Evolutionary conservation across 768 basidiomycete genomes (phyloP).

Genomic region (Boletus tylopilopsis): DNA sequence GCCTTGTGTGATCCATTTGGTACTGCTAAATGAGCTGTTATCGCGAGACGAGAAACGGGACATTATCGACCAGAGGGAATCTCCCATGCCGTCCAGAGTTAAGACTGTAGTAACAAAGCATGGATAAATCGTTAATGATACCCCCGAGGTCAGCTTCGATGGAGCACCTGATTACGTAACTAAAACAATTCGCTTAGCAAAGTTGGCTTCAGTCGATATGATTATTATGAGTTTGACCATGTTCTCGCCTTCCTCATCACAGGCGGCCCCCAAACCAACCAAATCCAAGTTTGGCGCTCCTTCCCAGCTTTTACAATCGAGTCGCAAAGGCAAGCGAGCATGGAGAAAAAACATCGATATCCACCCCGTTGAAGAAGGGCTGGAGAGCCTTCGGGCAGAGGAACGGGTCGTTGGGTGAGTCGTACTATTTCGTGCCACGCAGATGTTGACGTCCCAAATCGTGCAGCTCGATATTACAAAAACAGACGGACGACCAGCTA

Average conservation of each 20-base stretch:
- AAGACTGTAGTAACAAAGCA: no score
- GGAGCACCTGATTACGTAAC: no score
- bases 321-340: slow-evolving; percentile 86
- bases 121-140: no score
- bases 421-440: background rate
- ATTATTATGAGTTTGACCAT: slow-evolving; percentile 12
- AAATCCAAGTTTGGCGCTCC: slow-evolving; percentile 24
- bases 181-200: no score
- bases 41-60: no score
- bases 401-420: slow-evolving; percentile 77
- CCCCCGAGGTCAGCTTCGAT: no score
- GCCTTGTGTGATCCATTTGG: no score
- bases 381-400: slow-evolving; percentile 77
- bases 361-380: slow-evolving; percentile 66
- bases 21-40: no score
- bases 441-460: background rate
- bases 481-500: slow-evolving; percentile 66
- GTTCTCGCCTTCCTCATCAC: slow-evolving; percentile 5
- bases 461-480: slow-evolving; percentile 58
- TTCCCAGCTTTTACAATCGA: slow-evolving; percentile 49
- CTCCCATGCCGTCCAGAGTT: no score
- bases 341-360: slow-evolving; percentile 95
- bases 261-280: slow-evolving; percentile 1
- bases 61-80: no score
- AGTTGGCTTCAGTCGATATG: no score